Evolutionary conservation across 176 grass and related monocot species (phyloP).

Genomic region (Musa itinerans): DNA sequence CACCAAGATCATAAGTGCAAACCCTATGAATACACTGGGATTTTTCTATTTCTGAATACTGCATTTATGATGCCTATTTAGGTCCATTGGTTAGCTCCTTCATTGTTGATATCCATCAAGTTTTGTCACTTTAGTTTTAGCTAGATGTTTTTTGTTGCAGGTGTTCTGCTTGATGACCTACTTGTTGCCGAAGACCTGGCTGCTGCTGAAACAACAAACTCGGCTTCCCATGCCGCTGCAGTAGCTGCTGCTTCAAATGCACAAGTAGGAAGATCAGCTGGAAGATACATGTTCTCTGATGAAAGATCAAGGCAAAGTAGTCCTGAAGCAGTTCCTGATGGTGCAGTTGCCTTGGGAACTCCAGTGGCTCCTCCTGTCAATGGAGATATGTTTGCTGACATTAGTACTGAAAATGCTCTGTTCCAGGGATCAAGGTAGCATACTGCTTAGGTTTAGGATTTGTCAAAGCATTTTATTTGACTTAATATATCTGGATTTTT

Average conservation of each 20-base stretch:
- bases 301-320: constrained; percentile 50
- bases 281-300: constrained; percentile 55
- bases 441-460: not conserved
- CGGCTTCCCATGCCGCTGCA: constrained; percentile 72
- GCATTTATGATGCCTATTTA: no score
- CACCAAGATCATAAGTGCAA: no score
- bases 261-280: constrained; percentile 46
- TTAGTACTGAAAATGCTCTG: constrained; percentile 82
- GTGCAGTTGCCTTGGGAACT: constrained; percentile 81
- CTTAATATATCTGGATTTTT: not conserved
- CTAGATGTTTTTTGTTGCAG: constrained; percentile 28
- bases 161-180: constrained; percentile 91
- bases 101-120: not conserved
- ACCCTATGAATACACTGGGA: no score
- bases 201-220: constrained; percentile 74
- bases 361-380: constrained; percentile 89
- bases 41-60: no score
- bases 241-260: constrained; percentile 53
- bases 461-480: not conserved
- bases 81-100: not conserved
- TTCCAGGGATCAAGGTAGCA: constrained; percentile 76
- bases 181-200: constrained; percentile 96
- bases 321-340: constrained; percentile 51
- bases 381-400: constrained; percentile 87
- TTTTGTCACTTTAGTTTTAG: not conserved